Percentiles rank a stretch among this genome's conserved stretches.
Conservation (phyloP, 2,329 filamentous ascomycete species). For the Trematosphaeria pertusa region DNA sequence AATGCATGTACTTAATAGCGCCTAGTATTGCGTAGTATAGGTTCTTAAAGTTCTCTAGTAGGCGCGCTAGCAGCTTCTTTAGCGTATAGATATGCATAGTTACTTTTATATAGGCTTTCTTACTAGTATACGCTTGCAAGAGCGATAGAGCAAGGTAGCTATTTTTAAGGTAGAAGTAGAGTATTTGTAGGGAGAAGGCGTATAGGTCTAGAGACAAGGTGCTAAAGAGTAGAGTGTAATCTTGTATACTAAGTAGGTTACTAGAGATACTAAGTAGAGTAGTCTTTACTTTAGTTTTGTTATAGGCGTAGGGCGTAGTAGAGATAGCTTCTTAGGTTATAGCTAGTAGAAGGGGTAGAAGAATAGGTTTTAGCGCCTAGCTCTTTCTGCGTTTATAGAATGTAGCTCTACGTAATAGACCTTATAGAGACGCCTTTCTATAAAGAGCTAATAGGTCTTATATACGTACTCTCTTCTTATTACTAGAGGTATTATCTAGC, state of each 20-base stretch:
- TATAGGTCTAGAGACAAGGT: conserved; percentile 16
- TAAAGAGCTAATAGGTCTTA: too few relatives aligned
- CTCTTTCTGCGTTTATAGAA: too few relatives aligned
- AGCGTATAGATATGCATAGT: conserved; percentile 61
- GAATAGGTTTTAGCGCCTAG: too few relatives aligned
- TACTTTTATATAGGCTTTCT: conserved; percentile 50
- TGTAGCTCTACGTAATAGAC: too few relatives aligned
- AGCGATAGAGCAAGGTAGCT: conserved; percentile 27
- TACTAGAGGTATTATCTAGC: too few relatives aligned
- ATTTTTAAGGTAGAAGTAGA: conserved; percentile 44
- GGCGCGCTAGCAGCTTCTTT: conserved; percentile 65
- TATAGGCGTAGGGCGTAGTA: too few relatives aligned
- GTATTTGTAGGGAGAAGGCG: conserved; percentile 37
- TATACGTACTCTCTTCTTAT: too few relatives aligned
- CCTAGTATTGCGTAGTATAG: conserved; percentile 40
- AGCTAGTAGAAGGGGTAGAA: too few relatives aligned
- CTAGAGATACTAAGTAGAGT: conserved; percentile 21
- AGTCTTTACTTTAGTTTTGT: too few relatives aligned
- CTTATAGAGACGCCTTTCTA: too few relatives aligned
- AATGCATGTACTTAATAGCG: conserved; percentile 34
- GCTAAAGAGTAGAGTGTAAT: conserved; percentile 19
- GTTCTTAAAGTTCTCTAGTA: conserved; percentile 42
- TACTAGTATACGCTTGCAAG: conserved; percentile 20
- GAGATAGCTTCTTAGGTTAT: too few relatives aligned
- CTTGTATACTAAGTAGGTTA: conserved; percentile 19